A percentile compares a stretch with the other conserved stretches of the same genome.
Evolutionary conservation across 1,139 yeast species (phyloP).

Genomic region (Hyphopichia pseudoburtonii): DNA sequence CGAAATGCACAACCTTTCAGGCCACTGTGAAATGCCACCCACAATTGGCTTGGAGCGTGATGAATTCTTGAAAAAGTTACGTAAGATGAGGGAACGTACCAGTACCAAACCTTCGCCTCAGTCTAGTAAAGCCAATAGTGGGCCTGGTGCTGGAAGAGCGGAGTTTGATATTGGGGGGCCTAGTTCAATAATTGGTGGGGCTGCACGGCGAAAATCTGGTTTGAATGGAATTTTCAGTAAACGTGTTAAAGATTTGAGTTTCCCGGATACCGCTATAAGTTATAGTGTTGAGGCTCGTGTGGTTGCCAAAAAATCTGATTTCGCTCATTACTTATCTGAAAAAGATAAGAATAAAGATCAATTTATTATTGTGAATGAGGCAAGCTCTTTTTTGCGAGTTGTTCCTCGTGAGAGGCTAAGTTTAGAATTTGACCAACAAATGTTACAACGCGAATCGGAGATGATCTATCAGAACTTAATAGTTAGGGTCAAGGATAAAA

Average conservation of each 20-base stretch:
- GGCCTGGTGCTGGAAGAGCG: background rate
- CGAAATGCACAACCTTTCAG: conserved; percentile 30
- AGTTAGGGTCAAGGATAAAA: conserved; percentile 14
- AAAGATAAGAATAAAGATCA: conserved; percentile 16
- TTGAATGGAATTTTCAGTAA: conserved; percentile 10
- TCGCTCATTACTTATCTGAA: conserved; percentile 11
- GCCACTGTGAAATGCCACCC: conserved; percentile 41
- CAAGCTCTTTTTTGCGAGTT: conserved; percentile 21
- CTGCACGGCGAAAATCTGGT: conserved; percentile 2
- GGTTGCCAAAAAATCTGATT: conserved; percentile 27
- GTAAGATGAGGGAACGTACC: conserved; percentile 2
- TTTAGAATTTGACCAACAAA: conserved; percentile 10
- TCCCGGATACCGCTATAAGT: conserved; percentile 24
- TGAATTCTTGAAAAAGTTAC: conserved; percentile 5
- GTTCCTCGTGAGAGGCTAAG: conserved; percentile 17
- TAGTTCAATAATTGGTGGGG: background rate
- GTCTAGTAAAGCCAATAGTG: background rate
- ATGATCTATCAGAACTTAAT: conserved; percentile 16
- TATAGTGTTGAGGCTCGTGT: conserved; percentile 29
- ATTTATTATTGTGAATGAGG: conserved; percentile 22
- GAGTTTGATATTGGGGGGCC: background rate
- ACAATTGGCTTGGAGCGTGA: conserved; percentile 34
- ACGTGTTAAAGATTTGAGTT: conserved; percentile 21
- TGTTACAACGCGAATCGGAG: conserved; percentile 12
- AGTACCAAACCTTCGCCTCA: conserved; percentile 7